phyloP scores from a whole-genome alignment of 192 early-diverging fungal species.

The Entomortierella beljakovae region DNA sequence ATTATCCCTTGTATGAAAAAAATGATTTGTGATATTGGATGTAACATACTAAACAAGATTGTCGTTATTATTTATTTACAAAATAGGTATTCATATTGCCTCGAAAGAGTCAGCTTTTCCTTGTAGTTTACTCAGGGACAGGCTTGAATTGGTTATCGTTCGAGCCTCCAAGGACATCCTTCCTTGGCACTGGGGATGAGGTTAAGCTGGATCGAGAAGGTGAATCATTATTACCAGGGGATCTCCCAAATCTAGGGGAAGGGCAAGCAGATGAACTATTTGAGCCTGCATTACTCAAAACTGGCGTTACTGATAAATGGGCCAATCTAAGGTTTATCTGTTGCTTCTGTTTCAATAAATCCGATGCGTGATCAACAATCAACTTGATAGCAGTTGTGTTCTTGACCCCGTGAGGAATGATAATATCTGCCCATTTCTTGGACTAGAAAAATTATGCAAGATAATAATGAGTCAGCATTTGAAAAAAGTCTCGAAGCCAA shows the following conservation, averaged over 20 bases:
- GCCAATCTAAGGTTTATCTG: slow-evolving; percentile 15
- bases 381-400: slow-evolving; percentile 74
- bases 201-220: slow-evolving; percentile 19
- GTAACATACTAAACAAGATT: no score
- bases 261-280: slow-evolving; percentile 24
- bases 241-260: slow-evolving; percentile 12
- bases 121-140: slow-evolving; percentile 40
- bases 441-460: slow-evolving; percentile 50
- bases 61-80: no score
- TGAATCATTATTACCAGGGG: slow-evolving; percentile 5
- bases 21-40: no score
- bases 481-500: not conserved
- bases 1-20: no score
- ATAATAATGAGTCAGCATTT: not conserved
- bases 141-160: slow-evolving; percentile 42
- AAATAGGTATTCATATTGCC: no score
- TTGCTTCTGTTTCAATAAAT: slow-evolving; percentile 30
- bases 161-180: slow-evolving; percentile 25
- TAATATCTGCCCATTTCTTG: slow-evolving; percentile 82
- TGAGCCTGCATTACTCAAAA: slow-evolving; percentile 12
- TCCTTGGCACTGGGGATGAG: slow-evolving; percentile 35
- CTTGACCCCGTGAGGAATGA: slow-evolving; percentile 74
- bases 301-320: slow-evolving; percentile 6
- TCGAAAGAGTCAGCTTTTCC: no score
- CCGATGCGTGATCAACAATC: slow-evolving; percentile 63